These are phyloP conservation scores for Mikania micrantha DNA, from an alignment of 129 eudicot species.

Conservation along the genomic window DNA sequence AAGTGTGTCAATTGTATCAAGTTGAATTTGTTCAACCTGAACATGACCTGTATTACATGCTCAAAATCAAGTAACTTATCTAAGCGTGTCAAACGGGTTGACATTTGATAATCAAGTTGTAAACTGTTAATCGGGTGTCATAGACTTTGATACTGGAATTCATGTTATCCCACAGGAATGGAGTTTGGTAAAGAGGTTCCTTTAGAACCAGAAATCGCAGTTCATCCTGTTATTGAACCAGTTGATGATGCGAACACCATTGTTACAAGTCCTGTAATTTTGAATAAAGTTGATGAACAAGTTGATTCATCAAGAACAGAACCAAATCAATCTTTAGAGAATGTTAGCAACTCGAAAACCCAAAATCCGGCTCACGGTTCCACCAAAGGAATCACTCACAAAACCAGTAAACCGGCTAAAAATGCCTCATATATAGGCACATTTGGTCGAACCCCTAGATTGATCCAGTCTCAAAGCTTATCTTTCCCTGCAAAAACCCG, in stretches of 20 bases:
- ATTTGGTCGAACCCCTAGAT: slow-evolving; percentile 31
- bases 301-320: slow-evolving; percentile 23
- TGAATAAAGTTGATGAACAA: slow-evolving; percentile 22
- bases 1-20: too few species aligned
- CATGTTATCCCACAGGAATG: slow-evolving; percentile 31
- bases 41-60: too few species aligned
- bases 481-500: slow-evolving; percentile 58
- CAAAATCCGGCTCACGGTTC: background rate
- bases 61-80: too few species aligned
- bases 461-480: slow-evolving; percentile 47
- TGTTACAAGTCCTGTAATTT: slow-evolving; percentile 18
- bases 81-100: too few species aligned
- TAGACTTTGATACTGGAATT: background rate
- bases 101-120: background rate
- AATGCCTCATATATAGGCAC: slow-evolving; percentile 28
- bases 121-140: background rate
- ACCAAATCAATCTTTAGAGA: slow-evolving; percentile 24
- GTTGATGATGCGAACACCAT: slow-evolving; percentile 21
- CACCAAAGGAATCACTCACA: slow-evolving; percentile 17
- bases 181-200: slow-evolving; percentile 50
- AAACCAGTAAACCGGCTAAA: slow-evolving; percentile 31
- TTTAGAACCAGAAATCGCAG: slow-evolving; percentile 29
- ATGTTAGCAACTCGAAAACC: slow-evolving; percentile 15
- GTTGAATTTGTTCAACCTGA: too few species aligned
- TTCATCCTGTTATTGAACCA: slow-evolving; percentile 4